phyloP scores from a whole-genome alignment of 176 grass and related monocot genomes.

The Raddia distichophylla region DNA sequence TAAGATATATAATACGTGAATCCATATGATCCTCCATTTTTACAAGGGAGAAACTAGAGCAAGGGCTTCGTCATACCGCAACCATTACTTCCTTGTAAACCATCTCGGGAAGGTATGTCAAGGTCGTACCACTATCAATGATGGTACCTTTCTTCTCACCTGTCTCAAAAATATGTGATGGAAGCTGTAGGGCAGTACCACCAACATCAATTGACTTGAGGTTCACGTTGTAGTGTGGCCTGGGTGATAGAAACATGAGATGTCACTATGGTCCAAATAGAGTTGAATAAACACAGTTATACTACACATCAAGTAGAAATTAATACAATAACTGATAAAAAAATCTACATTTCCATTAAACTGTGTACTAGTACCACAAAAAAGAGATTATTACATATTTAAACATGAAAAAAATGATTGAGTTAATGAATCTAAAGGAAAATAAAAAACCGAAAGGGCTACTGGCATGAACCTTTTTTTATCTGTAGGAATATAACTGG shows the following conservation, averaged over 20 bases:
- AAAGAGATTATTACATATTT: not conserved
- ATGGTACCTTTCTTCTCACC: constrained; percentile 80
- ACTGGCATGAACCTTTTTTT: not conserved
- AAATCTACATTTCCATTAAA: not conserved
- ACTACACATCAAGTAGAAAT: constrained; percentile 21
- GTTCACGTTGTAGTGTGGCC: constrained; percentile 89
- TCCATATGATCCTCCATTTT: constrained; percentile 7
- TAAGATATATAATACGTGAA: constrained; percentile 34
- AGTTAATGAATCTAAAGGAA: not conserved
- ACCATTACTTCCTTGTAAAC: constrained; percentile 78
- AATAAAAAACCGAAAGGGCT: not conserved
- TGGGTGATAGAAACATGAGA: constrained; percentile 43
- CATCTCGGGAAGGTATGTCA: constrained; percentile 89
- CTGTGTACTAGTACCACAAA: not conserved
- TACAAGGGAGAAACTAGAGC: constrained; percentile 17
- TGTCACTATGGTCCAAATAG: constrained; percentile 18
- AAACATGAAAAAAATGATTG: not conserved
- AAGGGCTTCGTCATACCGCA: constrained; percentile 53
- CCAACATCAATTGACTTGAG: constrained; percentile 83
- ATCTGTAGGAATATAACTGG: not conserved
- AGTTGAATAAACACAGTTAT: constrained; percentile 1
- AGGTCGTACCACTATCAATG: constrained; percentile 93
- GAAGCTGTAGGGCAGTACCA: constrained; percentile 67
- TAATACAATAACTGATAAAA: constrained; percentile 1
- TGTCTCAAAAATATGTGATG: constrained; percentile 76